Evolutionary conservation across 352 stramenopile genomes (phyloP).

Genomic region (Phytophthora agathidicida): DNA sequence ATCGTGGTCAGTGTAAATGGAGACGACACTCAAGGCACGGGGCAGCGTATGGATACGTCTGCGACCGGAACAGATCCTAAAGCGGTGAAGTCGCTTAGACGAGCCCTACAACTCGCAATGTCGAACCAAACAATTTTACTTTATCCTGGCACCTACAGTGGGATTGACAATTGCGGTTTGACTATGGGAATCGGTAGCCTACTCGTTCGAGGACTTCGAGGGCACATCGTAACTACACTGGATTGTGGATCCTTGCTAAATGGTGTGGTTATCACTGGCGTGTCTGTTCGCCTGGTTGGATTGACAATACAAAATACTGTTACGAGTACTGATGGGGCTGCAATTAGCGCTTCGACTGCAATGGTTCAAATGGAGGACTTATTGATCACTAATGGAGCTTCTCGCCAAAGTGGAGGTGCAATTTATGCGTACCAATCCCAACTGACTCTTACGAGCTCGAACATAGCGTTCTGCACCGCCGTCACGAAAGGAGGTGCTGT

Average conservation of each 20-base stretch:
- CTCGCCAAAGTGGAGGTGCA: conserved; percentile 32
- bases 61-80: conserved; percentile 53
- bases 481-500: conserved; percentile 31
- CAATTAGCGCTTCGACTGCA: conserved; percentile 31
- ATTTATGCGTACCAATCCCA: conserved; percentile 34
- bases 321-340: conserved; percentile 20
- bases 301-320: conserved; percentile 36
- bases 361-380: conserved; percentile 15
- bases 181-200: conserved; percentile 26
- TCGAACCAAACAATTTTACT: conserved; percentile 48
- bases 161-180: conserved; percentile 47
- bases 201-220: conserved; percentile 49
- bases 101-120: conserved; percentile 43
- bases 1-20: conserved; percentile 59
- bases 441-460: conserved; percentile 26
- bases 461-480: conserved; percentile 29
- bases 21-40: conserved; percentile 58
- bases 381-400: conserved; percentile 15
- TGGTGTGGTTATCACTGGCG: conserved; percentile 38
- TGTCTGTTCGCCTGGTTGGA: conserved; percentile 19
- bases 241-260: conserved; percentile 33
- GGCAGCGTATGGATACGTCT: conserved; percentile 58
- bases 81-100: conserved; percentile 49
- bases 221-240: conserved; percentile 36
- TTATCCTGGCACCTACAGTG: conserved; percentile 52